phyloP scores from a whole-genome alignment of 1,284 basidiomycete species.

The Microbotryomycetes sp. region DNA sequence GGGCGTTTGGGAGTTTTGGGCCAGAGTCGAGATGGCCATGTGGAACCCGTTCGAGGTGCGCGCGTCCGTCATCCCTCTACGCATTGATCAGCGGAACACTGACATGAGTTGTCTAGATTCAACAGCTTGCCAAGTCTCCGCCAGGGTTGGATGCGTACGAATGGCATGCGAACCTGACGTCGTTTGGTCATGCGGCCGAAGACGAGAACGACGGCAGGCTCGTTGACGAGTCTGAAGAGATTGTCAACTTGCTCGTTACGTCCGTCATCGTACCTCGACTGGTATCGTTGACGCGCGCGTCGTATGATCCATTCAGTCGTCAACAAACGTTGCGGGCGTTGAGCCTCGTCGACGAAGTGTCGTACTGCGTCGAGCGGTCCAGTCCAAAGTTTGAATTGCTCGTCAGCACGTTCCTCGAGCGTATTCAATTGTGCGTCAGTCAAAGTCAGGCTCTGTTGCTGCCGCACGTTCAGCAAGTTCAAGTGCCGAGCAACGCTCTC shows the following conservation, averaged over 20 bases:
- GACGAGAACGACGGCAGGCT: conserved; percentile 48
- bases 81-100: neutral
- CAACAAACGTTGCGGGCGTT: conserved; percentile 57
- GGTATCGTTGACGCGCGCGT: conserved; percentile 60
- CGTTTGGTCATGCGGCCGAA: conserved; percentile 44
- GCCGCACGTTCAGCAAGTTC: conserved; percentile 41
- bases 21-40: conserved; percentile 69
- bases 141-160: conserved; percentile 65
- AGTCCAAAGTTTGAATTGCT: conserved; percentile 63
- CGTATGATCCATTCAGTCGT: conserved; percentile 73
- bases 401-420: conserved; percentile 54
- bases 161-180: conserved; percentile 72
- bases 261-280: conserved; percentile 72
- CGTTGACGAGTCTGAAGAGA: conserved; percentile 72
- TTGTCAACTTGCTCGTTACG: conserved; percentile 80
- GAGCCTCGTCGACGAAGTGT: conserved; percentile 69
- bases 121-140: conserved; percentile 45
- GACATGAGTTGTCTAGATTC: conserved; percentile 19
- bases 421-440: conserved; percentile 46
- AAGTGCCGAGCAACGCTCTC: conserved; percentile 51
- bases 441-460: conserved; percentile 45
- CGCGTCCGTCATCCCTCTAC: conserved; percentile 15
- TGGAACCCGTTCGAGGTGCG: conserved; percentile 80
- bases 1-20: conserved; percentile 94
- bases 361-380: conserved; percentile 57